phyloP scores from a whole-genome alignment of 805 yeast species.

The Saccharomycopsis babjevae region DNA sequence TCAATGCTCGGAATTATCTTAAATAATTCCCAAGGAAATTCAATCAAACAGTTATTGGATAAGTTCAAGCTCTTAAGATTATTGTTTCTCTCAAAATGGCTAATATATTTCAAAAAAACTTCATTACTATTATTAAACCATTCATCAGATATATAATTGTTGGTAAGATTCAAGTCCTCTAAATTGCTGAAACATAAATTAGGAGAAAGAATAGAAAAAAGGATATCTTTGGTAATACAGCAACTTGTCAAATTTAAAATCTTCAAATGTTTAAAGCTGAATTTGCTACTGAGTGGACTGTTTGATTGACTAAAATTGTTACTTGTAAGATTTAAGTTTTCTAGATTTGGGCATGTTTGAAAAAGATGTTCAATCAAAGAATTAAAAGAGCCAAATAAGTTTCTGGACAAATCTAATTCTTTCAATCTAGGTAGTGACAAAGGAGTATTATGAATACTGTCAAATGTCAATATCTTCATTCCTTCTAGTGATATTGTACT shows the following conservation, averaged over 20 bases:
- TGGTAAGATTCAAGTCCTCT: constrained; percentile 7
- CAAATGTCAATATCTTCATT: not conserved
- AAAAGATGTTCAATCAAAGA: constrained; percentile 30
- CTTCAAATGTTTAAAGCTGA: not conserved
- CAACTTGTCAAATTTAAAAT: constrained; percentile 21
- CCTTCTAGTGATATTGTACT: constrained; percentile 39
- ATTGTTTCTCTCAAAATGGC: not conserved
- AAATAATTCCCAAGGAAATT: constrained; percentile 24
- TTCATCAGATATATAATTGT: constrained; percentile 6
- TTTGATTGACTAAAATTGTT: constrained; percentile 17
- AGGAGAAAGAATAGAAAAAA: not conserved
- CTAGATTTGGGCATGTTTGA: constrained; percentile 29
- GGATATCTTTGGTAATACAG: not conserved
- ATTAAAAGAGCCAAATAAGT: constrained; percentile 37
- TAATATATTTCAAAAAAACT: not conserved
- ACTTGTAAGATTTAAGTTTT: constrained; percentile 23
- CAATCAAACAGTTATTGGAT: constrained; percentile 33
- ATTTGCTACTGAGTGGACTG: not conserved
- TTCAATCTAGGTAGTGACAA: constrained; percentile 21
- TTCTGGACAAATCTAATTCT: constrained; percentile 50
- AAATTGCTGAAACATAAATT: not conserved
- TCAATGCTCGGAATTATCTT: constrained; percentile 13
- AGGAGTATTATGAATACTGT: not conserved
- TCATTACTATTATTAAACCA: not conserved
- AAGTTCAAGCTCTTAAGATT: constrained; percentile 26